Evolutionary conservation across 495 filamentous ascomycete species (phyloP).

Genomic region (Hypoxylon intermedium): DNA sequence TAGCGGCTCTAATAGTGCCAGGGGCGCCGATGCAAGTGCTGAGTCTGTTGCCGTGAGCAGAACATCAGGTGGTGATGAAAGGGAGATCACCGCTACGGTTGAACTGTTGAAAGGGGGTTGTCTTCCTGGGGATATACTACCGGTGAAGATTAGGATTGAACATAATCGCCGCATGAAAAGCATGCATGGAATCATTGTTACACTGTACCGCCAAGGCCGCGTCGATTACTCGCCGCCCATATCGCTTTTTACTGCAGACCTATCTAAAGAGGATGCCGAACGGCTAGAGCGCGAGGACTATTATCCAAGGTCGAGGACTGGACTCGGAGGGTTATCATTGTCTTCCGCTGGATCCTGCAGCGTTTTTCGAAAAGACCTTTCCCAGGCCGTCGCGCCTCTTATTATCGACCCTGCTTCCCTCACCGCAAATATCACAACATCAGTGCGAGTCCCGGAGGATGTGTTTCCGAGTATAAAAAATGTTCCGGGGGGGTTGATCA

Average conservation of each 20-base stretch:
- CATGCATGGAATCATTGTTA: slow-evolving; percentile 89
- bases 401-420: slow-evolving; percentile 84
- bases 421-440: slow-evolving; percentile 76
- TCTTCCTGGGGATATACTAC: slow-evolving; percentile 82
- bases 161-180: slow-evolving; percentile 88
- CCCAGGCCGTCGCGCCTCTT: slow-evolving; percentile 83
- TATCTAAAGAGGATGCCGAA: slow-evolving; percentile 67
- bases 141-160: slow-evolving; percentile 79
- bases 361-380: slow-evolving; percentile 90
- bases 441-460: slow-evolving; percentile 85
- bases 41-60: slow-evolving; percentile 40
- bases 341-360: slow-evolving; percentile 82
- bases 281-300: slow-evolving; percentile 76
- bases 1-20: slow-evolving; percentile 47
- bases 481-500: slow-evolving; percentile 90
- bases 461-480: slow-evolving; percentile 89
- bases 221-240: slow-evolving; percentile 82
- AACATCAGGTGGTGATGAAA: slow-evolving; percentile 49
- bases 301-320: slow-evolving; percentile 74
- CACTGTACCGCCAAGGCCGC: slow-evolving; percentile 87
- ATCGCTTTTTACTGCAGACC: slow-evolving; percentile 62
- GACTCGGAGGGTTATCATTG: slow-evolving; percentile 80
- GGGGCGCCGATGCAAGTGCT: slow-evolving; percentile 44
- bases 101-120: slow-evolving; percentile 83
- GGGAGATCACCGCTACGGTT: slow-evolving; percentile 86